Base-by-base conservation (phyloP, 306 rosid genomes). In the Erythrophleum fordii region DNA sequence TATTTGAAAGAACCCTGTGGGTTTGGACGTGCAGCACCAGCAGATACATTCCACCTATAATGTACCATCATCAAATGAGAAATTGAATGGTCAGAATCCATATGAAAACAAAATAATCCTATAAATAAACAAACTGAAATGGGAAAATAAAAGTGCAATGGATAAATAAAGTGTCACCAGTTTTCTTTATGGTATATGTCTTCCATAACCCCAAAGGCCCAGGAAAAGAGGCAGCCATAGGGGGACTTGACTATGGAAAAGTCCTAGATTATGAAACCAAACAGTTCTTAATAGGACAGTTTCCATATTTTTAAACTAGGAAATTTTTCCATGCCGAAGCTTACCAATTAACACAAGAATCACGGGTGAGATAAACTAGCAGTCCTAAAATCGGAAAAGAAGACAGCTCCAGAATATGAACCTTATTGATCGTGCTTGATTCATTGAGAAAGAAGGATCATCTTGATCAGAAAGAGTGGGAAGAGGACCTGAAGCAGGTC, bases 361-460 rank as follows among this genome's bases (percentile, higher is more conserved):
- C 68, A 53, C 28, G 10, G 11, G 9, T 17, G 46, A 75, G 67
- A 44, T 67, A 34, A 41, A 59, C 14, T 18, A 22, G 25, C 53
- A 77, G 34, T 67, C 35, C 45, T 29, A 8, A 34, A 79, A 59
- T n/a, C 16, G 72, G 3, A 35, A 80, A 85, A 64, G 55, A 34
- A 64, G 65, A 75, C 42, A 71, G 60, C 58, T 72, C 31, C 67
- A 48, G 65, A 81, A 67, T 60, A 67, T 77, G 74, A 80, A 93
- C 97, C 97, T 93, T 89, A 91, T 91, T 49, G 94, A 91, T 86
- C 97, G 86, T 77, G 97, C 97, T 85, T 93, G 97, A 81, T 86
- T 93, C 87, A 93, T 91, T 55, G 97, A 91, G 86, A 86, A 91
- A 81, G 82, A 84, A 81, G 90, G 83, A 88, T 91, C 87, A 55